Conservation (phyloP, 306 rosid genomes). For the Morella rubra region DNA sequence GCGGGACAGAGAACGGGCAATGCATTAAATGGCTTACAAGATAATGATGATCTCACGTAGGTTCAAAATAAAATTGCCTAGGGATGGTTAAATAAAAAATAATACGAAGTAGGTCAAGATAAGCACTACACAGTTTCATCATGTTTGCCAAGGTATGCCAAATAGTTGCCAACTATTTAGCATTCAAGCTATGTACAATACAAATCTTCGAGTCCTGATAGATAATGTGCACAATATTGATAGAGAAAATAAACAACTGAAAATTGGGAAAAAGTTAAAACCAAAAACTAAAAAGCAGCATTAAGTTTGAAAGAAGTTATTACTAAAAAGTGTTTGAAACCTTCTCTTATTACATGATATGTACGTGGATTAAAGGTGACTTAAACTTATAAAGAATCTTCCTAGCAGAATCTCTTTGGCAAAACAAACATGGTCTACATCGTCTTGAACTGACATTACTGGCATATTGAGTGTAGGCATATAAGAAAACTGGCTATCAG, state of each 20-base stretch:
- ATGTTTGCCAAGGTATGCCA: background rate
- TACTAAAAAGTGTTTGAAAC: too few relatives aligned
- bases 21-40: background rate
- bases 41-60: background rate
- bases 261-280: background rate
- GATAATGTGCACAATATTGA: background rate
- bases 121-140: background rate
- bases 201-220: background rate
- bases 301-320: too few relatives aligned
- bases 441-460: background rate
- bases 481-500: background rate
- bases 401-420: too few relatives aligned
- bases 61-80: background rate
- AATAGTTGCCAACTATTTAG: background rate
- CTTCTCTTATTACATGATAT: too few relatives aligned
- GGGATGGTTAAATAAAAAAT: background rate
- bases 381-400: too few relatives aligned
- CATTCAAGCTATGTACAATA: background rate
- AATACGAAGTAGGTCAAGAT: background rate
- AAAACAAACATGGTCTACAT: background rate
- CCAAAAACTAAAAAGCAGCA: too few relatives aligned
- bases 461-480: background rate
- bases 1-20: background rate
- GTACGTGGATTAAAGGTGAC: too few relatives aligned
- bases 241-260: background rate